Evolutionary conservation across 169 alveolate species (phyloP).

Genomic region (Plasmodium fragile): DNA sequence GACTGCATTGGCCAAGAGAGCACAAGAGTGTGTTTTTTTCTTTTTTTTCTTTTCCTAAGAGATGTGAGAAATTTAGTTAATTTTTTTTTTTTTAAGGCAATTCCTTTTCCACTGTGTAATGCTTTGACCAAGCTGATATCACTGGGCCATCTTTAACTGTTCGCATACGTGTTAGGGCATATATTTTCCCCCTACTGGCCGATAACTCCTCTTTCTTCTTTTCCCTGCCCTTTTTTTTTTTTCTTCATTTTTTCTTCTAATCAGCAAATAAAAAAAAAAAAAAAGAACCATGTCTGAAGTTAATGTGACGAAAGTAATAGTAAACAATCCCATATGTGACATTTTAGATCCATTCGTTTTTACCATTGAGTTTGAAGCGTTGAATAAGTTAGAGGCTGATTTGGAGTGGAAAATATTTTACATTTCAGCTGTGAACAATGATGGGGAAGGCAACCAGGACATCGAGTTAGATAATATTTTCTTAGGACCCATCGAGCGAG

Average conservation of each 20-base stretch:
- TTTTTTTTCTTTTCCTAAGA: not conserved
- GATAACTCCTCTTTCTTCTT: not conserved
- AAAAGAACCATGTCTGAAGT: slow-evolving; percentile 93
- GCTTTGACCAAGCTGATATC: not conserved
- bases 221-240: not conserved
- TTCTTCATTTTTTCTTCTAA: not conserved
- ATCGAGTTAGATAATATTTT: slow-evolving; percentile 95
- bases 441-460: slow-evolving; percentile 89
- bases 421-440: slow-evolving; percentile 85
- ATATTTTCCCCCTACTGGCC: not conserved
- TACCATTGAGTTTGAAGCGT: slow-evolving; percentile 95
- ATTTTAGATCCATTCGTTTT: slow-evolving; percentile 93
- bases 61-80: not conserved
- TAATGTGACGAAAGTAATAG: slow-evolving; percentile 94
- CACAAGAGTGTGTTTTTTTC: not conserved
- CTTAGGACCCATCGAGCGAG: slow-evolving; percentile 94
- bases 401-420: slow-evolving; percentile 94
- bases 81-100: not conserved
- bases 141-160: not conserved
- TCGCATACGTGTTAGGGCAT: not conserved
- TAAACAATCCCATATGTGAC: slow-evolving; percentile 92
- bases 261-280: not conserved
- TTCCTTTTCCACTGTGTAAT: not conserved
- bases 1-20: not conserved
- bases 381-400: slow-evolving; percentile 92